Evolutionary conservation across 306 rosid genomes (phyloP), one percentile per base, ranked within the genome.

Genomic region (Cicer cuneatum): DNA sequence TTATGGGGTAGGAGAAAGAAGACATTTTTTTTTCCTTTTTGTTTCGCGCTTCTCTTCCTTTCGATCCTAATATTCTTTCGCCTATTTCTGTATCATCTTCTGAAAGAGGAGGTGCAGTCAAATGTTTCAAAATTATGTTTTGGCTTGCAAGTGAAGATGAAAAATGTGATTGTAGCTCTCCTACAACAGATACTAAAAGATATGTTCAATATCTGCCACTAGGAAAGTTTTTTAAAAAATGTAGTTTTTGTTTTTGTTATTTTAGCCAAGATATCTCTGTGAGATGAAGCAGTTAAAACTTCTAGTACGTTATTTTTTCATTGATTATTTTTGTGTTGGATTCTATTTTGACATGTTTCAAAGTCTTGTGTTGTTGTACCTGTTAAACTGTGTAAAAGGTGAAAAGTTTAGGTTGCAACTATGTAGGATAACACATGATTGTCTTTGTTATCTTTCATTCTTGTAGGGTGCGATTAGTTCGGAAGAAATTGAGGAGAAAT

Each of bases 131-230:
- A 85, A 79, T 86, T 88, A 78, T 90, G 94, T 86, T 85, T 81
- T 86, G 95, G 94, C 93, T 89, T 92, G 96, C 83, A 76, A 77
- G 78, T 84, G 84, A 81, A 83, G 88, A 87, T 86, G 89, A 84
- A 78, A 78, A 84, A 72, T 83, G 87, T 88, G 90, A 94, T 86
- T 92, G 96, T 94, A 92, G 97, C 93, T 87, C 93, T 82, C 92
- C 92, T 87, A 74, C 93, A 83, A 74, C 86, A 86, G 83, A 83
- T 84, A 80, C 92, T 83, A 87, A 86, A 74, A 86, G 87, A 85
- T 41, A 6, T 89, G 97, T 86, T 88, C 89, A 81, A 86, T 89
- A 87, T 91, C 92, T 94, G 91, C 90, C 93, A 77, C 83, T 90
- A 90, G 96, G 97, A 84, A 78, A 88, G 90, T 67, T 87, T 66